phyloP scores from a whole-genome alignment of 371 early-diverging fungal species.

The Funneliformis caledonium region DNA sequence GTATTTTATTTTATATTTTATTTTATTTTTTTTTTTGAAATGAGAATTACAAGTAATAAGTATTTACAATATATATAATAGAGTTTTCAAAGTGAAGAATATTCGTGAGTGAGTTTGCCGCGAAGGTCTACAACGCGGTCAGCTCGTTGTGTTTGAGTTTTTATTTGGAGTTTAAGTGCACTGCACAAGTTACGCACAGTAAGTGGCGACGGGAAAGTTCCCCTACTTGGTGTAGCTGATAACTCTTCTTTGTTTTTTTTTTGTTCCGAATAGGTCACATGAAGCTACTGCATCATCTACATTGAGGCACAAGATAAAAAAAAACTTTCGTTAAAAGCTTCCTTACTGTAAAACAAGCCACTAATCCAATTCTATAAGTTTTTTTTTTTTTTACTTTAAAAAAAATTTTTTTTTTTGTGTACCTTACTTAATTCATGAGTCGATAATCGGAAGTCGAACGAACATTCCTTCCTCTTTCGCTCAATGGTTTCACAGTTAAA shows the following conservation, averaged over 20 bases:
- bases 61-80: neutral
- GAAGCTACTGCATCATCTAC: neutral
- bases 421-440: neutral
- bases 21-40: neutral
- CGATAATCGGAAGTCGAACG: neutral
- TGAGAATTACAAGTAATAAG: neutral
- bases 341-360: neutral
- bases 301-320: neutral
- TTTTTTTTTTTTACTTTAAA: neutral
- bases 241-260: constrained; percentile 23
- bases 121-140: constrained; percentile 14
- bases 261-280: constrained; percentile 8
- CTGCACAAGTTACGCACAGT: neutral
- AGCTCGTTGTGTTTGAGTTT: neutral
- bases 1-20: neutral
- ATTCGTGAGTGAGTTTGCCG: neutral
- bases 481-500: no score
- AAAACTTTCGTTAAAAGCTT: neutral
- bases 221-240: constrained; percentile 17
- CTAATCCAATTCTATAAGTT: neutral
- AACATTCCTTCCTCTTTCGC: neutral
- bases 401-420: no score
- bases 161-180: neutral
- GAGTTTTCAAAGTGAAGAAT: neutral
- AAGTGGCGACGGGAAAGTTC: neutral